Base-by-base conservation (phyloP, 352 stramenopile genomes). In the Globisporangium barbulae region DNA sequence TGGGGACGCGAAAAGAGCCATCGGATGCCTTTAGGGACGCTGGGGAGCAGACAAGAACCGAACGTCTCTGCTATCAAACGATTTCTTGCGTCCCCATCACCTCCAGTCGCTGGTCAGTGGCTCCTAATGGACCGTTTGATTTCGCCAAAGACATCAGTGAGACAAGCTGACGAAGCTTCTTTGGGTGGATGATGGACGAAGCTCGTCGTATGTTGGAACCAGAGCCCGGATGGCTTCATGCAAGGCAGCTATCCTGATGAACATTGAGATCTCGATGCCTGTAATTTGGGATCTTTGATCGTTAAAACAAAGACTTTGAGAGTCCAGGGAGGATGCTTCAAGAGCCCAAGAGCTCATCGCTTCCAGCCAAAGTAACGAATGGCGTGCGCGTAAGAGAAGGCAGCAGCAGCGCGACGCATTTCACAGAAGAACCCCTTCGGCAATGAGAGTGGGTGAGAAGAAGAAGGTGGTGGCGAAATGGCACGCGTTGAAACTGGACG, bases 21-120 rank as follows among this genome's bases (percentile, higher is more conserved):
- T 28, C 10, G 12, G 21, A 12, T 22, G 28, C 3, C 42, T 28
- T 22, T 13, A 12, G 25, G 25, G 25, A 28, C 25, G 2, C 25
- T 35, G 31, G 21, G 48, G 25, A 22, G 33, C 42, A 62, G 42
- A n/a, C n/a, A 22, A 21, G 35, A 68, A 68, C 63, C 56, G 63
- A 64, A 68, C 55, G 37, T 68, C 55, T 68, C 63, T 60, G 37
- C 2, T 25, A 42, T 8, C 25, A 12, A 42, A 28, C 50, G 21
- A 53, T 25, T 21, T 22, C 22, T 22, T 47, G 6, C 30, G 12
- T 44, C 53, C 35, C 55, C 55, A 61, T 41, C 55, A 44, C 37
- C 41, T 19, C 22, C 28, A 28, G 17, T 22, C 31, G 21, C n/a
- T 44, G 30, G 56, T 42, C 45, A 45, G 17, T 28, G 5, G 35